Evolutionary conservation across 306 rosid species (phyloP).

Genomic region (Medicago arabica): DNA sequence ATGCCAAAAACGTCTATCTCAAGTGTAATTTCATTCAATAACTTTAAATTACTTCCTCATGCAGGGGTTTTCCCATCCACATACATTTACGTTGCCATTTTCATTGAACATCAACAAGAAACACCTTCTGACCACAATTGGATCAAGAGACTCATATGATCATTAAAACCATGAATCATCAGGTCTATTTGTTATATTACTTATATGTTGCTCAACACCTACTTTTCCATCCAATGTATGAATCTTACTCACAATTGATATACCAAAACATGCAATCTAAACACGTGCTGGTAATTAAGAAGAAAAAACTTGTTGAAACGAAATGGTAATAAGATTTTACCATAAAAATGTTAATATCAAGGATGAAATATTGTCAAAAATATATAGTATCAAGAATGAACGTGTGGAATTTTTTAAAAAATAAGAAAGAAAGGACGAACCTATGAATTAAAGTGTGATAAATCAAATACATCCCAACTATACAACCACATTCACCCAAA

Average conservation of each 20-base stretch:
- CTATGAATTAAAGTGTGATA: neutral
- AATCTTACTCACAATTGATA: neutral
- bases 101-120: too few relatives aligned
- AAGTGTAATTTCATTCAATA: too few relatives aligned
- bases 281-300: neutral
- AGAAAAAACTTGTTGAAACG: neutral
- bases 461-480: neutral
- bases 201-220: neutral
- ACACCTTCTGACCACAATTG: too few relatives aligned
- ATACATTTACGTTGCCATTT: too few relatives aligned
- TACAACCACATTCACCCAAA: conserved; percentile 44
- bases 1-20: too few relatives aligned
- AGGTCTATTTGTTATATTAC: too few relatives aligned
- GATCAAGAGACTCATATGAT: too few relatives aligned
- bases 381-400: neutral
- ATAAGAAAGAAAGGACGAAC: neutral
- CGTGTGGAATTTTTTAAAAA: too few relatives aligned
- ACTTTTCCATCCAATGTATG: too few relatives aligned
- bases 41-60: too few relatives aligned
- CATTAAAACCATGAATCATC: neutral
- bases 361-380: neutral
- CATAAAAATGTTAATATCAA: neutral
- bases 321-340: neutral
- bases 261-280: neutral
- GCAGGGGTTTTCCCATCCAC: too few relatives aligned